Conservation (phyloP, 2,329 filamentous ascomycete species). For the Fusarium euwallaceae region DNA sequence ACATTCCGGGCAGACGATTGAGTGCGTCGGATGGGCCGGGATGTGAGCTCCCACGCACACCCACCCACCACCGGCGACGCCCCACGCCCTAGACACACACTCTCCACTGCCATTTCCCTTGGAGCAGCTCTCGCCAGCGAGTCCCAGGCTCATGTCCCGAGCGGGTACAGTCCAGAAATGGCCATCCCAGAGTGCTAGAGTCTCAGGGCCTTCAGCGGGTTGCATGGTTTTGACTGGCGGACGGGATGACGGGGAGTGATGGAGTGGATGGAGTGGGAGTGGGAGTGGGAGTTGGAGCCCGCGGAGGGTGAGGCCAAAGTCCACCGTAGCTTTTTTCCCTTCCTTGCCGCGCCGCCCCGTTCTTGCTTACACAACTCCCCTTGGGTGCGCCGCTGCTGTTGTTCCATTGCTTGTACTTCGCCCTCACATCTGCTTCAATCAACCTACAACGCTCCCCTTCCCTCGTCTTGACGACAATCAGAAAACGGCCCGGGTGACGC, state of each 20-base stretch:
- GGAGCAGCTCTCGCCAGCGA: slow-evolving; percentile 37
- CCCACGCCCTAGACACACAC: slow-evolving; percentile 45
- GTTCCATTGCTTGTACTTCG: slow-evolving; percentile 13
- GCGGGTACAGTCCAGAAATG: slow-evolving; percentile 36
- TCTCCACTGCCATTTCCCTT: slow-evolving; percentile 48
- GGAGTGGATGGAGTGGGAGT: slow-evolving; percentile 6
- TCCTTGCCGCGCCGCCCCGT: slow-evolving; percentile 43
- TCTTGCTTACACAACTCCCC: slow-evolving; percentile 49
- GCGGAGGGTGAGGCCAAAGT: slow-evolving; percentile 33
- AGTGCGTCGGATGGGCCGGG: slow-evolving; percentile 46
- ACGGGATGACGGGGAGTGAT: slow-evolving; percentile 19
- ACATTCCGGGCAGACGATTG: slow-evolving; percentile 31
- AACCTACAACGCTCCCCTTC: slow-evolving; percentile 39
- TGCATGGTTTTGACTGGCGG: slow-evolving; percentile 36
- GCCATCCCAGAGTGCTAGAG: slow-evolving; percentile 32
- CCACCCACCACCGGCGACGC: slow-evolving; percentile 33
- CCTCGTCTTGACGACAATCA: slow-evolving; percentile 40
- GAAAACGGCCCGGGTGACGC: slow-evolving; percentile 38
- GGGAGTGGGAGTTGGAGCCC: background rate
- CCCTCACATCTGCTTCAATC: slow-evolving; percentile 40
- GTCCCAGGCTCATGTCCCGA: slow-evolving; percentile 40
- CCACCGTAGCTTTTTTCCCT: slow-evolving; percentile 48
- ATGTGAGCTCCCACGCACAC: slow-evolving; percentile 39
- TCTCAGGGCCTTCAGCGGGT: slow-evolving; percentile 27
- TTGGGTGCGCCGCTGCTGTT: background rate